phyloP scores from a whole-genome alignment of 192 early-diverging fungal species.

The Coemansia sp. region DNA sequence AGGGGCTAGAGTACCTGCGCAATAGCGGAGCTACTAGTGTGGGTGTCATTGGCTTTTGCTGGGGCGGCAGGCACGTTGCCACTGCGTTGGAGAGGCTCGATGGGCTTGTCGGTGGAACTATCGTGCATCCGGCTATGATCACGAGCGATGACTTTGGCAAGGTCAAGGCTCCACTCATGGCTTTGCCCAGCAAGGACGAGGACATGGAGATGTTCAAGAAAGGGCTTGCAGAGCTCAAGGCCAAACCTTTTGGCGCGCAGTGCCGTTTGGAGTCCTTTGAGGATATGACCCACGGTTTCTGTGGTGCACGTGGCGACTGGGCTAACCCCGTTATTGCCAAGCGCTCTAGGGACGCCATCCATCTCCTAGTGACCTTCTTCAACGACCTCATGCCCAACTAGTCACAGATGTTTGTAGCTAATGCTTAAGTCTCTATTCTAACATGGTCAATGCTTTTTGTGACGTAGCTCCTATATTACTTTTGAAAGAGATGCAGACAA shows the following conservation, averaged over 20 bases:
- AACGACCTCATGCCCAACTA: conserved; percentile 24
- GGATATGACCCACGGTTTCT: conserved; percentile 62
- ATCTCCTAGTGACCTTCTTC: conserved; percentile 58
- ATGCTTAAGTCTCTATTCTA: neutral
- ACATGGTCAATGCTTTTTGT: neutral
- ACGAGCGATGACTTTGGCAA: conserved; percentile 53
- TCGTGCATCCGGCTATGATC: conserved; percentile 70
- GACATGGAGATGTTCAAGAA: conserved; percentile 22
- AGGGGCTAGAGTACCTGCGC: conserved; percentile 19
- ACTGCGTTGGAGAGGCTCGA: conserved; percentile 52
- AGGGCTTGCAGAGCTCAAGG: conserved; percentile 31
- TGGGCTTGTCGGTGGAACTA: conserved; percentile 58
- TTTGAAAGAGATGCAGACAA: neutral
- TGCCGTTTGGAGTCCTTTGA: conserved; percentile 63
- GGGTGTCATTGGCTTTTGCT: conserved; percentile 70
- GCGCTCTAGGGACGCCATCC: conserved; percentile 60
- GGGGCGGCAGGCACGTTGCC: conserved; percentile 66
- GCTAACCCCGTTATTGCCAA: conserved; percentile 42
- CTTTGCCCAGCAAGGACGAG: conserved; percentile 70
- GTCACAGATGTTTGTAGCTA: neutral
- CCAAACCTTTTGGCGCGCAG: conserved; percentile 57
- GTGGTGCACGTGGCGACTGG: conserved; percentile 64
- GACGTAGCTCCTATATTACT: neutral
- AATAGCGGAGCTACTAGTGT: conserved; percentile 57
- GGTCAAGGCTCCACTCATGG: conserved; percentile 62